phyloP scores from a whole-genome alignment of 1,284 basidiomycete genomes.

The Melampsora allii-populina region DNA sequence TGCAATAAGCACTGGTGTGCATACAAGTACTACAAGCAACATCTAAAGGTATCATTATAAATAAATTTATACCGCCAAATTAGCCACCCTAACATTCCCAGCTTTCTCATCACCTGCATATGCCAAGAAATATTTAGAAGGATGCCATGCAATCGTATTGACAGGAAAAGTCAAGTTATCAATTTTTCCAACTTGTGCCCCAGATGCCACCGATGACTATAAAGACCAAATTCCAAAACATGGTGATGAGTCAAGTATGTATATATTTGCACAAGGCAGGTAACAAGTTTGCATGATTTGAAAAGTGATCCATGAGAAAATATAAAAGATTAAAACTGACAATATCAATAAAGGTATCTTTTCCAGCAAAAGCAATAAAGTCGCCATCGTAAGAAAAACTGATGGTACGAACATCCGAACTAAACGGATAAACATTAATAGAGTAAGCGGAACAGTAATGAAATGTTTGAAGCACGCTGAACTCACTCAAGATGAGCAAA shows the following conservation, averaged over 20 bases:
- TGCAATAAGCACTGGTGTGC: too few species aligned
- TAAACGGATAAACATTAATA: neutral
- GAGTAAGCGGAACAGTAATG: neutral
- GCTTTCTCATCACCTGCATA: conserved; percentile 49
- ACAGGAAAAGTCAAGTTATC: conserved; percentile 43
- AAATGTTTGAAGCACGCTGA: too few species aligned
- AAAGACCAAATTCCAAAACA: too few species aligned
- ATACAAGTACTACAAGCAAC: too few species aligned
- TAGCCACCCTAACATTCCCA: conserved; percentile 26
- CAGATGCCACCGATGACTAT: neutral
- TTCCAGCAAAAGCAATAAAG: conserved; percentile 49
- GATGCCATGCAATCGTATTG: conserved; percentile 49
- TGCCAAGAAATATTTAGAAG: conserved; percentile 47
- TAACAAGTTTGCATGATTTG: too few species aligned
- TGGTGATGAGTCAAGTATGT: too few species aligned
- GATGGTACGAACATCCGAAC: conserved; percentile 45
- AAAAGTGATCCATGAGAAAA: too few species aligned
- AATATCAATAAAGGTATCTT: conserved; percentile 48
- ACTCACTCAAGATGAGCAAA: conserved; percentile 27
- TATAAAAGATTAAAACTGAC: conserved; percentile 34
- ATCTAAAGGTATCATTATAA: neutral
- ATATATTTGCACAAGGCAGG: too few species aligned
- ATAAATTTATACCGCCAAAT: conserved; percentile 9
- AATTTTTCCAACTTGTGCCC: conserved; percentile 46
- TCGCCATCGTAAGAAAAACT: conserved; percentile 51